Base-by-base conservation (phyloP, 345 rosid species). In the Pistacia integerrima region DNA sequence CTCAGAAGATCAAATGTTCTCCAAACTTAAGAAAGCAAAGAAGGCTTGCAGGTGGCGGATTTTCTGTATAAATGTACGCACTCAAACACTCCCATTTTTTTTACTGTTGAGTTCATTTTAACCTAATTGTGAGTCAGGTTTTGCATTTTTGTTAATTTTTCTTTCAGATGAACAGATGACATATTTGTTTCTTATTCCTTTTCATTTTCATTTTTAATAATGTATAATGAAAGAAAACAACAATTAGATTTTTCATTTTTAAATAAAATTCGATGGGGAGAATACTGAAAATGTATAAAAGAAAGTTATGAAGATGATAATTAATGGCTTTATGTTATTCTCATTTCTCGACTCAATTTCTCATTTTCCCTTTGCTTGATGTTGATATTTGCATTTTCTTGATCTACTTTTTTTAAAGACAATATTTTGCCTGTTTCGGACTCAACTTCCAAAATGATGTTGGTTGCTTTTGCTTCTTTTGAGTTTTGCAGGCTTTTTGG, bases 401-500 rank as follows among this genome's bases (percentile, higher is more conserved):
- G 4, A 9, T 10, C 20, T 49, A 44, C 71, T 25, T 58, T 14
- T 14, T 16, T 33, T 52, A 28, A 36, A 35, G 33, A 11, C 28
- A 8, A 36, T 9, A 17, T 18, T 14, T 10, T 6, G 8, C 28
- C 44, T 35, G 59, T 22, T 17, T 57, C 10, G 49, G 44, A 17
- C 46, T 49, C 44, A 44, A 38, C 20, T 14, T 70, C 64, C 28
- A 62, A 54, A 46, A 60, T 41, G 12, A 30, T 33, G 61, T 3
- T 6, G 48, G 67, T 13, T 66, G 68, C 36, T 66, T 58, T 41
- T 74, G 49, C 8, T 74, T 30, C 11, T 17, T 69, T 25, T 25
- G 25, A 25, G 25, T 25, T 25, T 77, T 74, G 74, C 79, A 79
- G 79, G 72, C 61, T 52, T 48, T 83, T 73, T 71, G 83, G 76